Conservation (phyloP, 2,329 filamentous ascomycete genomes). For the Cordyceps militaris region DNA sequence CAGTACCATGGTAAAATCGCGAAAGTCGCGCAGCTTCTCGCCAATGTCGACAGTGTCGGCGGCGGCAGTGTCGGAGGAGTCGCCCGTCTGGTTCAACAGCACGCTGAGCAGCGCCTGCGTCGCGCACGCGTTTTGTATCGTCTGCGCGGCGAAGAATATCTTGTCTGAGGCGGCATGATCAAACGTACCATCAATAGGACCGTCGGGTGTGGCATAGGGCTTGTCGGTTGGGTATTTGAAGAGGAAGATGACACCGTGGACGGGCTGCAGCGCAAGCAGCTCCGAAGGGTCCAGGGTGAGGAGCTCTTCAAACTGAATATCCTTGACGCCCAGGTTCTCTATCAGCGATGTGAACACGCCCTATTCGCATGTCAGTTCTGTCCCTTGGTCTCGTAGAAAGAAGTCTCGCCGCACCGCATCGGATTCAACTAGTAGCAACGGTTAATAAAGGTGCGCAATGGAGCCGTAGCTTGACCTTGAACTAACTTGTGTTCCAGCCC, state of each 20-base stretch:
- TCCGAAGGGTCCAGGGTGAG: conserved; percentile 76
- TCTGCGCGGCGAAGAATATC: conserved; percentile 93
- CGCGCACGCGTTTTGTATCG: conserved; percentile 96
- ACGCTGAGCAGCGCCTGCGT: conserved; percentile 92
- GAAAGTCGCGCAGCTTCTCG: conserved; percentile 64
- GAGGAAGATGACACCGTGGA: conserved; percentile 97
- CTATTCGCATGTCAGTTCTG: conserved; percentile 32
- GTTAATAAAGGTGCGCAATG: conserved; percentile 19
- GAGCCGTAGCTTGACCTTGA: background rate
- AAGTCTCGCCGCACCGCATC: conserved; percentile 65
- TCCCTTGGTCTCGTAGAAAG: background rate
- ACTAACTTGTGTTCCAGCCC: conserved; percentile 86
- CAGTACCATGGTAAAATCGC: conserved; percentile 80
- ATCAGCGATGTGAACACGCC: conserved; percentile 97
- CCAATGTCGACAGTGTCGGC: conserved; percentile 67
- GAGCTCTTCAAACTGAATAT: conserved; percentile 95
- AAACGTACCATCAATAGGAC: conserved; percentile 74
- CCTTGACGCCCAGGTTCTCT: conserved; percentile 80
- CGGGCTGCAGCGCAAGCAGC: conserved; percentile 62
- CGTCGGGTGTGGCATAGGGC: conserved; percentile 50
- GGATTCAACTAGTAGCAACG: conserved; percentile 60
- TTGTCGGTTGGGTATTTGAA: conserved; percentile 83
- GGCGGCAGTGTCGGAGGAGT: conserved; percentile 35
- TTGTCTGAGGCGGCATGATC: conserved; percentile 67
- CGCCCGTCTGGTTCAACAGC: conserved; percentile 71